Percentiles rank a stretch among this genome's conserved stretches.
phyloP scores from a whole-genome alignment of 805 yeast genomes.

The Metschnikowia noctiluminum region DNA sequence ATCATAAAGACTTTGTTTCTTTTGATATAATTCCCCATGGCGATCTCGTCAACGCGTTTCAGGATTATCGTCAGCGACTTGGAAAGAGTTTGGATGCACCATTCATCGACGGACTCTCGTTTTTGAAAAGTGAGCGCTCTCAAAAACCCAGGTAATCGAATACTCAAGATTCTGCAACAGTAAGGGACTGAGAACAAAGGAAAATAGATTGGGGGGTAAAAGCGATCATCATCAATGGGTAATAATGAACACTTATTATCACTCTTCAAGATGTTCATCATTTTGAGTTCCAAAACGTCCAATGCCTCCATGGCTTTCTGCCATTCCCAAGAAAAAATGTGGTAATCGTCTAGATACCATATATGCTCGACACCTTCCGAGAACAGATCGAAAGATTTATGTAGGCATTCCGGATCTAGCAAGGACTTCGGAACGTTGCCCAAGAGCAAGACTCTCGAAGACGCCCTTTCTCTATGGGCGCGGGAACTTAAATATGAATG shows the following conservation, averaged over 20 bases:
- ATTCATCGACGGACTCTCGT: slow-evolving; percentile 23
- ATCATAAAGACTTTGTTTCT: slow-evolving; percentile 55
- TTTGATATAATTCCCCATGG: slow-evolving; percentile 21
- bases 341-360: slow-evolving; percentile 52
- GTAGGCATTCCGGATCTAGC: slow-evolving; percentile 24
- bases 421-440: slow-evolving; percentile 44
- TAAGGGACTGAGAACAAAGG: slow-evolving; percentile 20
- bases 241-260: background rate
- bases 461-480: slow-evolving; percentile 21
- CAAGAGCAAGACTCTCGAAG: slow-evolving; percentile 36
- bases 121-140: slow-evolving; percentile 23
- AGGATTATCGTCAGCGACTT: slow-evolving; percentile 8
- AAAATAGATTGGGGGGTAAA: slow-evolving; percentile 35
- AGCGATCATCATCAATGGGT: slow-evolving; percentile 10
- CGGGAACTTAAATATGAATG: slow-evolving; percentile 37
- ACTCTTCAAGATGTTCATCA: slow-evolving; percentile 5
- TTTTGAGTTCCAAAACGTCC: slow-evolving; percentile 24
- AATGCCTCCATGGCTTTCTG: slow-evolving; percentile 25
- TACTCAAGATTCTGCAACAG: slow-evolving; percentile 17
- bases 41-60: slow-evolving; percentile 7
- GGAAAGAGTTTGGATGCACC: slow-evolving; percentile 25
- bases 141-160: slow-evolving; percentile 30
- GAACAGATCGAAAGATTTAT: slow-evolving; percentile 33
- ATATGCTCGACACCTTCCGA: slow-evolving; percentile 55
- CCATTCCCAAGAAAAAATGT: slow-evolving; percentile 18